Base-by-base conservation (phyloP, 1,139 yeast genomes). In the Tardiomyces depauwii region DNA sequence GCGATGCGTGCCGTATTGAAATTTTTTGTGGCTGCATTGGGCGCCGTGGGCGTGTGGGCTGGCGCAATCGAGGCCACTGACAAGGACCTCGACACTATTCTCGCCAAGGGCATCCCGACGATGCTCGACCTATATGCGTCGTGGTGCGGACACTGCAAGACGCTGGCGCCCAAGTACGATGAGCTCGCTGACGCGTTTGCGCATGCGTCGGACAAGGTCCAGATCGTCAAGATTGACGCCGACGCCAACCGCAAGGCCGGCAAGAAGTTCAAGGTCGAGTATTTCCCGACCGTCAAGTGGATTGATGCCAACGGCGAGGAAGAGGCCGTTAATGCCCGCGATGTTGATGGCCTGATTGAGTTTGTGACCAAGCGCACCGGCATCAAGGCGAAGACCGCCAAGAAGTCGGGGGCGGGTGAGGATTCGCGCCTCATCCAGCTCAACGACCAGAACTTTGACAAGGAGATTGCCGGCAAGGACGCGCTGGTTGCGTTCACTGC, bases 111-210 rank as follows among this genome's bases (percentile, higher is more conserved):
- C 9, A 77, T 81, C 54, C 78, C 75, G 50, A 72, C 86, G 0
- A 70, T 84, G 50, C 84, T 84, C 44, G 85, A 84, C 50, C 76
- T 83, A 55, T 82, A 80, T 58, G 91, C 93, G 41, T 77, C 80
- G 48, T 84, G 93, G 94, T 84, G 94, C 60, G 75, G 86, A 39
- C 93, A 84, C 63, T 84, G 94, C 65, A 78, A 78, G 63, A 73
- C 70, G 45, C 64, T 84, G 58, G 73, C 74, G 53, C 94, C 94
- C 2, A 68, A 72, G 2, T 77, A 78, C 59, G 89, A 82, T 52
- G 72, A 76, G 57, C 67, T 84, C 45, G 78, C 82, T 1, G 76
- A 72, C 6, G 52, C 67, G 27, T 82, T 72, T 58, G 67, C 62
- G 9, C 64, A 60, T 39, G 70, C 66, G 23, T 60, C 64, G 30